These are phyloP conservation scores for Seiridium unicorne DNA, from an alignment of 2,329 filamentous ascomycete species.

Conservation along the genomic window DNA sequence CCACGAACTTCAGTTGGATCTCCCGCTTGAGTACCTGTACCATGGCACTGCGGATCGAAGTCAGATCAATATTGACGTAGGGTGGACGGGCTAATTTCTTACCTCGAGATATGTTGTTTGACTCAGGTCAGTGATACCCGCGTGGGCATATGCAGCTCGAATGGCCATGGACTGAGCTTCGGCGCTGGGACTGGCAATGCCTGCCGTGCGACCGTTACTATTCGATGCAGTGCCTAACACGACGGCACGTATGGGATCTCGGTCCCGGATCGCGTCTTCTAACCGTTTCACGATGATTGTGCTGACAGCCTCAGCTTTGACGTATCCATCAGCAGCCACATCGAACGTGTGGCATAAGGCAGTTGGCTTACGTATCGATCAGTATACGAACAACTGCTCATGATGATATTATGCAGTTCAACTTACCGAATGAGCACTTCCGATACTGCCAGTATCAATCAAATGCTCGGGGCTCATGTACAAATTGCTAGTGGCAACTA, in stretches of 20 bases:
- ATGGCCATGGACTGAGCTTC: conserved; percentile 31
- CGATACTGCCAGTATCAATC: too few species aligned
- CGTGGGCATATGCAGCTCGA: conserved; percentile 24
- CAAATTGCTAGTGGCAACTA: background rate
- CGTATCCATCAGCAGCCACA: background rate
- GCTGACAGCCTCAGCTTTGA: background rate
- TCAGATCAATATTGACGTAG: background rate
- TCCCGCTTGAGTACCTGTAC: conserved; percentile 11
- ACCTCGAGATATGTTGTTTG: conserved; percentile 16
- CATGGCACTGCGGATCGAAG: conserved; percentile 14
- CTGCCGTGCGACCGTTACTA: conserved; percentile 35
- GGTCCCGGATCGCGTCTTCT: background rate
- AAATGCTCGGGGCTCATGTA: background rate
- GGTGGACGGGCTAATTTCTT: conserved; percentile 23
- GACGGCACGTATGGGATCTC: conserved; percentile 13
- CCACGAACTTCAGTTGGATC: conserved; percentile 20
- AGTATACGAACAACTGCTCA: background rate
- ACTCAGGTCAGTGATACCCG: background rate
- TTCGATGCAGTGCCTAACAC: conserved; percentile 32
- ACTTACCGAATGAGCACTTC: background rate
- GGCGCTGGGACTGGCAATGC: conserved; percentile 39
- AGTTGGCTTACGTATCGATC: background rate
- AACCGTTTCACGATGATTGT: background rate
- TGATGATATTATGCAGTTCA: background rate
- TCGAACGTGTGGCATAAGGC: background rate